Conservation (phyloP, 768 basidiomycete species). For the Trametes cinnabarina region DNA sequence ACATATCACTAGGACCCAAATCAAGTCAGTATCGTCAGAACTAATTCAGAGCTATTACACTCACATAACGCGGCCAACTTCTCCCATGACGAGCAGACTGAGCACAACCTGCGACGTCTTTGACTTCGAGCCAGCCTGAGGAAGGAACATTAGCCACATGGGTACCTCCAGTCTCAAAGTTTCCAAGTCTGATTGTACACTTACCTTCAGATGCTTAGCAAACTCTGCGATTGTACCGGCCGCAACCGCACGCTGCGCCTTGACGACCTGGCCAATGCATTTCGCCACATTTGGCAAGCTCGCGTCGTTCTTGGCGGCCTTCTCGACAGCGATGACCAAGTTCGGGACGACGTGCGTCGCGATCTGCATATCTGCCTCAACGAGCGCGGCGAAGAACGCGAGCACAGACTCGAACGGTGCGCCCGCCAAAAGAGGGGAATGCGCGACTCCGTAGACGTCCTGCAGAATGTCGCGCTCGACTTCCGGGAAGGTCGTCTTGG, state of each 20-base stretch:
- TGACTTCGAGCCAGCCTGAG: slow-evolving; percentile 47
- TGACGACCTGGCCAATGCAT: slow-evolving; percentile 82
- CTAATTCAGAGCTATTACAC: slow-evolving; percentile 30
- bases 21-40: background rate
- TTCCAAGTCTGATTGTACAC: background rate
- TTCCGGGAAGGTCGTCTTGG: slow-evolving; percentile 66
- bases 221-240: slow-evolving; percentile 86
- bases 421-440: slow-evolving; percentile 77
- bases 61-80: slow-evolving; percentile 88
- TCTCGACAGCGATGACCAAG: slow-evolving; percentile 65
- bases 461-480: slow-evolving; percentile 69
- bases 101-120: slow-evolving; percentile 71
- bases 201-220: slow-evolving; percentile 75
- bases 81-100: slow-evolving; percentile 86
- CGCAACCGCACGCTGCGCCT: slow-evolving; percentile 64
- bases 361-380: slow-evolving; percentile 79
- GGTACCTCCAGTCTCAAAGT: no score
- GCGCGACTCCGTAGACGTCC: slow-evolving; percentile 67
- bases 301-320: slow-evolving; percentile 55
- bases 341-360: slow-evolving; percentile 79
- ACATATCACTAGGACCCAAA: slow-evolving; percentile 71
- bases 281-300: slow-evolving; percentile 73
- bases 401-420: slow-evolving; percentile 79
- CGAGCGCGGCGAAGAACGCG: slow-evolving; percentile 78
- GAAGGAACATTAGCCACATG: background rate